phyloP scores from a whole-genome alignment of 2,329 filamentous ascomycete species.

The Penicillium sp. region DNA sequence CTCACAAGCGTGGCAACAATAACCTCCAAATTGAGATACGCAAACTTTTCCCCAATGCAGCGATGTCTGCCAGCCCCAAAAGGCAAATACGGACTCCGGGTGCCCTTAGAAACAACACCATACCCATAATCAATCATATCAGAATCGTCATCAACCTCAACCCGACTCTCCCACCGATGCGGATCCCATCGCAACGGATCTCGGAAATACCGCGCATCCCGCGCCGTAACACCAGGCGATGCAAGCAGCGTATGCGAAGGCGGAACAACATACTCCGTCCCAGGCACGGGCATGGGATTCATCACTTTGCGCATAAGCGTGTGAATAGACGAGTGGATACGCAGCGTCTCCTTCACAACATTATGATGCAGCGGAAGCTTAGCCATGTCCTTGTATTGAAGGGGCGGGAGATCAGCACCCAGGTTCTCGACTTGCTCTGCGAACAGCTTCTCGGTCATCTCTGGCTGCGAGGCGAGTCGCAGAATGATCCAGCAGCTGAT shows the following conservation, averaged over 20 bases:
- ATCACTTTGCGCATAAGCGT: conserved; percentile 72
- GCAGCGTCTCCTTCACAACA: conserved; percentile 70
- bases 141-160: conserved; percentile 45
- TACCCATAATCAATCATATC: conserved; percentile 64
- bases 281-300: conserved; percentile 58
- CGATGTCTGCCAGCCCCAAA: conserved; percentile 72
- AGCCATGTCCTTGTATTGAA: conserved; percentile 60
- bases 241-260: conserved; percentile 75
- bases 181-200: conserved; percentile 61
- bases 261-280: conserved; percentile 68
- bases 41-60: conserved; percentile 75
- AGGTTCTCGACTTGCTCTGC: conserved; percentile 62
- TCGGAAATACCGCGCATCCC: conserved; percentile 61
- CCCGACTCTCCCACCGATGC: conserved; percentile 56
- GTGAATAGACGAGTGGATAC: conserved; percentile 70
- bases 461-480: conserved; percentile 67
- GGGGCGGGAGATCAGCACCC: conserved; percentile 52
- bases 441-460: conserved; percentile 69
- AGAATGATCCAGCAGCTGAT: conserved; percentile 77
- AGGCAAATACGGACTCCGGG: conserved; percentile 63
- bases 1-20: conserved; percentile 64
- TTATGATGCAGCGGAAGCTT: conserved; percentile 62
- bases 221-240: conserved; percentile 68
- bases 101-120: conserved; percentile 60
- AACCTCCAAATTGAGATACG: conserved; percentile 66